Conservation (phyloP, 1,139 yeast species). For the Diutina sp. region DNA sequence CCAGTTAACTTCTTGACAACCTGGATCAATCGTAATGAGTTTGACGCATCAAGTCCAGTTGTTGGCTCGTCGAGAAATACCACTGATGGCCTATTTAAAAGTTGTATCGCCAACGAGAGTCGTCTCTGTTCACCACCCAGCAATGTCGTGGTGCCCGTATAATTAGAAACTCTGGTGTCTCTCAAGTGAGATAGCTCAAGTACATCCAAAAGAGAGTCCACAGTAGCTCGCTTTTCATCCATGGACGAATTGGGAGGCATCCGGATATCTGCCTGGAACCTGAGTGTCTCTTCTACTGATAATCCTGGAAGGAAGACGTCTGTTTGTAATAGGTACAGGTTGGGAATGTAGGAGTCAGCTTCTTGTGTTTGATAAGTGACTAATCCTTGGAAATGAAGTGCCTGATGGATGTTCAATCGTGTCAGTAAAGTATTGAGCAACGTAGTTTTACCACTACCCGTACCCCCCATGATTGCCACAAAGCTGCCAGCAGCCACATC, state of each 20-base stretch:
- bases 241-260: conserved; percentile 28
- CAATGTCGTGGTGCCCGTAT: conserved; percentile 32
- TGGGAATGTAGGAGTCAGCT: background rate
- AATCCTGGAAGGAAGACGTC: conserved; percentile 62
- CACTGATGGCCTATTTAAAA: conserved; percentile 63
- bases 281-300: conserved; percentile 58
- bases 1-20: conserved; percentile 40
- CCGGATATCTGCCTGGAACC: conserved; percentile 59
- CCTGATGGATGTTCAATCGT: conserved; percentile 28
- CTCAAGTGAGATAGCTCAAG: conserved; percentile 52
- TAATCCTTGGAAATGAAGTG: conserved; percentile 28
- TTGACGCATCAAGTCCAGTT: conserved; percentile 73
- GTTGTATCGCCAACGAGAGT: conserved; percentile 66
- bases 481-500: conserved; percentile 38
- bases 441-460: conserved; percentile 84
- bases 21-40: conserved; percentile 52
- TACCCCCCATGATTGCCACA: conserved; percentile 95
- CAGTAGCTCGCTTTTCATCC: conserved; percentile 31
- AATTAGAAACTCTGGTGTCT: conserved; percentile 41
- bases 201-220: conserved; percentile 45
- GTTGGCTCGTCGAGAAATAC: conserved; percentile 83
- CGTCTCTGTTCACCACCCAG: conserved; percentile 85
- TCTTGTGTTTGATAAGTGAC: conserved; percentile 22
- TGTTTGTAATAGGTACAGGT: conserved; percentile 54
- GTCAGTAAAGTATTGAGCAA: conserved; percentile 60